Evolutionary conservation across 2,329 filamentous ascomycete genomes (phyloP), one percentile per base, ranked within the genome.

Genomic region (Penicillium aurantiogriseum): DNA sequence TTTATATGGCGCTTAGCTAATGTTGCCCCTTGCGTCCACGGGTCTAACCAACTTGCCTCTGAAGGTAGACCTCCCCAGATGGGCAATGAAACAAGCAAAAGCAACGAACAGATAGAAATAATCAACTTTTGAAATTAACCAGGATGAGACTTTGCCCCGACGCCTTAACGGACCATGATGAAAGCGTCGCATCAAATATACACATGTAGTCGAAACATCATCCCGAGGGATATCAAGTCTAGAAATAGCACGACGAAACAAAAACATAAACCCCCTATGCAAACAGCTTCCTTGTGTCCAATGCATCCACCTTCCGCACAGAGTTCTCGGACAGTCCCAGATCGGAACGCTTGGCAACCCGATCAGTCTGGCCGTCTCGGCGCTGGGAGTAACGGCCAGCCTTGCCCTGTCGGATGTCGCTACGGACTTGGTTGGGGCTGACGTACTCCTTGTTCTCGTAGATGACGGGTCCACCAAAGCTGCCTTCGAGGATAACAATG

Each of bases 401-500:
- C 80, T 91, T 92, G 66, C 84, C 81, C 76, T 85, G 81, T 66
- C 91, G 83, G 66, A 96, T 76, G 63, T 97, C 94, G 40, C 91
- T 82, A 64, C 94, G 84, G 63, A 97, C 86, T 77, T 97, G 91
- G 84, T 99, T 99, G 10, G 94, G 94, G 65, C 89, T 94, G 53
- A 99, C 90, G 69, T 96, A 99, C 74, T 96, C 89, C 82, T 91
- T 94, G 80, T 97, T 97, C 81, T 97, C 91, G 78, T 96, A 99
- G 71, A 99, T 95, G 63, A 97, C 91, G 3, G 94, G 93, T 0
- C 94, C 94, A 53, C 93, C 93, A 67, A 99, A 97, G 60, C 90
- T 92, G 43, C 91, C 92, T 74, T 99, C 94, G 67, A 96, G 87
- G 65, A 97, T 96, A 56, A 97, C 87, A 64, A 97, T 97, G 0